These are phyloP conservation scores for Nothomitra cinnamomea DNA, from an alignment of 2,329 filamentous ascomycete species.

Conservation along the genomic window DNA sequence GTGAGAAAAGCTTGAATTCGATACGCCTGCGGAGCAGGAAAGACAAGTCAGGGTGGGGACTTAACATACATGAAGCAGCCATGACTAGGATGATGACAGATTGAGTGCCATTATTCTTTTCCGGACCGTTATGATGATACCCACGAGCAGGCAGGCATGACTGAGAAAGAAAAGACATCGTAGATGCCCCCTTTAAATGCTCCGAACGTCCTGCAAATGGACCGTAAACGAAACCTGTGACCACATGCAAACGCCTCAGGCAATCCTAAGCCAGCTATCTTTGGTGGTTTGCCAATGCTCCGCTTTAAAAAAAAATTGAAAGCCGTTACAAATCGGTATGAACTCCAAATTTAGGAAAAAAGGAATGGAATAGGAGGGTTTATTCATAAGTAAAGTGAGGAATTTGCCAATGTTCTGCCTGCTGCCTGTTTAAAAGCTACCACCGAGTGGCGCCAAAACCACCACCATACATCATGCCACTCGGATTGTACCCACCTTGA, in stretches of 20 bases:
- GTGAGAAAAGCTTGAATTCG: slow-evolving; percentile 2
- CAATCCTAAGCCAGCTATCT: slow-evolving; percentile 4
- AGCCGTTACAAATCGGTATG: slow-evolving; percentile 3
- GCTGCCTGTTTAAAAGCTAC: slow-evolving; percentile 27
- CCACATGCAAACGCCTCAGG: slow-evolving; percentile 6
- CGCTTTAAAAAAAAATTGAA: slow-evolving; percentile 4
- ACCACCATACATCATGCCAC: slow-evolving; percentile 63
- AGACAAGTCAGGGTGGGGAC: slow-evolving; percentile 9
- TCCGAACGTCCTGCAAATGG: slow-evolving; percentile 2
- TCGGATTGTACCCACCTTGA: slow-evolving; percentile 78
- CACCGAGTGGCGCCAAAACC: slow-evolving; percentile 44
- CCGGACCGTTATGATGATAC: neutral
- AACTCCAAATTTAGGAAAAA: neutral
- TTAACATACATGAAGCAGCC: slow-evolving; percentile 15
- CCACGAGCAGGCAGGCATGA: slow-evolving; percentile 1
- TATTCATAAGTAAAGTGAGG: slow-evolving; percentile 5
- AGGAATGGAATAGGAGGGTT: neutral
- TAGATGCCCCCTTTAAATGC: slow-evolving; percentile 3
- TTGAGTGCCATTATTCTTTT: neutral
- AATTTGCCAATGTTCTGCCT: slow-evolving; percentile 7
- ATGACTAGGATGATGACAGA: slow-evolving; percentile 10
- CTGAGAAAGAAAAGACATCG: slow-evolving; percentile 3
- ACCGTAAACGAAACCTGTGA: slow-evolving; percentile 4
- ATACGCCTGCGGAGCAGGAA: slow-evolving; percentile 1
- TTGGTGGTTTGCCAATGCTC: slow-evolving; percentile 5